Percentiles rank a stretch among this genome's conserved stretches.
phyloP scores from a whole-genome alignment of 2,329 filamentous ascomycete species.

The Aspergillus brunneoviolaceus region DNA sequence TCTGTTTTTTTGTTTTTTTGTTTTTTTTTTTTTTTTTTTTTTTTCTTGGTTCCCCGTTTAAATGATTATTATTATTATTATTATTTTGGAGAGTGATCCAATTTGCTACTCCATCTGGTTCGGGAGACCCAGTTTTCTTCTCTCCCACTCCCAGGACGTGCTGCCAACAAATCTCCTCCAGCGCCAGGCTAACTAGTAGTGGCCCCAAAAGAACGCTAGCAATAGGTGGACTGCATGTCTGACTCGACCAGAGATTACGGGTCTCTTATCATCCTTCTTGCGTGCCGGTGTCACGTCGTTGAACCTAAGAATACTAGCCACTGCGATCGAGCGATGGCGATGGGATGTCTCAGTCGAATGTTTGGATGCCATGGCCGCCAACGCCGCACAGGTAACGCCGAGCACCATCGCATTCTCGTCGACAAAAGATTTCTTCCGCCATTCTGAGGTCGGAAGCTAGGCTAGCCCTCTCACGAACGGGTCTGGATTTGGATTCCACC shows the following conservation, averaged over 20 bases:
- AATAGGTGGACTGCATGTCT: conserved; percentile 3
- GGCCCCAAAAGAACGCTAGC: conserved; percentile 2
- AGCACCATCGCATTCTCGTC: background rate
- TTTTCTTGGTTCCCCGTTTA: background rate
- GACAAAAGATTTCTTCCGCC: background rate
- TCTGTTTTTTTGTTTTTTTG: background rate
- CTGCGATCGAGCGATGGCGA: background rate
- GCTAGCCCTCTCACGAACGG: background rate
- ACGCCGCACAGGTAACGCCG: background rate
- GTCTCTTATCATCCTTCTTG: background rate
- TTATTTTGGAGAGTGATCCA: background rate
- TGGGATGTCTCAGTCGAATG: background rate
- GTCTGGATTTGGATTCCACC: background rate
- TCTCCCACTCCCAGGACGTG: background rate
- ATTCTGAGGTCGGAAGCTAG: background rate
- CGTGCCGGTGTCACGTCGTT: background rate
- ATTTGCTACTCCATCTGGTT: background rate
- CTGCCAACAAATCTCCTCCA: background rate
- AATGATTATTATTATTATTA: background rate
- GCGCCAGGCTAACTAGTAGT: background rate
- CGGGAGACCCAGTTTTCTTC: background rate
- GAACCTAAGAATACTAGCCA: background rate
- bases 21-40: background rate
- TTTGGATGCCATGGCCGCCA: background rate
- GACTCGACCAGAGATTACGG: conserved; percentile 5